Conservation (phyloP, 2,329 filamentous ascomycete genomes). For the Clonostachys rosea region DNA sequence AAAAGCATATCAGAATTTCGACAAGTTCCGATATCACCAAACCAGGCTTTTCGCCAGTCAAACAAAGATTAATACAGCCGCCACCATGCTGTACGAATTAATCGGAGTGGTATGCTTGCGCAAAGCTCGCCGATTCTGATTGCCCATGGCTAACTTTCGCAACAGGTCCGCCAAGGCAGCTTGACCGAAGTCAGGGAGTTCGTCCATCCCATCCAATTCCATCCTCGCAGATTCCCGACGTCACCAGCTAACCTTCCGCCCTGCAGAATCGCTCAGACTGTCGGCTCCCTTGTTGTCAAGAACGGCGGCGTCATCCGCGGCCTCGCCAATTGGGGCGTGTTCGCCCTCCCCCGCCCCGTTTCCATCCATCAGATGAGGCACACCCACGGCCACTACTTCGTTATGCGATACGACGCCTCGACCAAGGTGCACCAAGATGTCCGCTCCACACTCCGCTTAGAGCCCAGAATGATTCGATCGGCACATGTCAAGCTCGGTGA, state of each 20-base stretch:
- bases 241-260: conserved; percentile 2
- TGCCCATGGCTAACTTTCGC: neutral
- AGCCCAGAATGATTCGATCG: conserved; percentile 87
- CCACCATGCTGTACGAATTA: conserved; percentile 90
- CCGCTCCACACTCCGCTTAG: conserved; percentile 70
- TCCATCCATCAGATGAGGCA: conserved; percentile 80
- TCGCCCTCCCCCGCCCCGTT: conserved; percentile 75
- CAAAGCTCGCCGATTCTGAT: neutral
- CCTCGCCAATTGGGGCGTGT: conserved; percentile 92
- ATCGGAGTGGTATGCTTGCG: conserved; percentile 76
- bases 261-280: conserved; percentile 76
- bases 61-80: conserved; percentile 16
- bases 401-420: conserved; percentile 90
- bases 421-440: conserved; percentile 70
- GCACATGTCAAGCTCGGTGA: conserved; percentile 82
- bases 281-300: conserved; percentile 77
- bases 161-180: conserved; percentile 87
- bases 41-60: neutral
- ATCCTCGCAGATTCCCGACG: neutral
- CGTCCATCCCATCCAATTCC: conserved; percentile 14
- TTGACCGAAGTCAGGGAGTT: conserved; percentile 94
- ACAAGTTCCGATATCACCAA: too few relatives aligned
- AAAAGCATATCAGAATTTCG: too few relatives aligned
- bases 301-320: conserved; percentile 87
- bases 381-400: conserved; percentile 89